Conservation (phyloP, 1,284 basidiomycete species). For the Irpex sp. region DNA sequence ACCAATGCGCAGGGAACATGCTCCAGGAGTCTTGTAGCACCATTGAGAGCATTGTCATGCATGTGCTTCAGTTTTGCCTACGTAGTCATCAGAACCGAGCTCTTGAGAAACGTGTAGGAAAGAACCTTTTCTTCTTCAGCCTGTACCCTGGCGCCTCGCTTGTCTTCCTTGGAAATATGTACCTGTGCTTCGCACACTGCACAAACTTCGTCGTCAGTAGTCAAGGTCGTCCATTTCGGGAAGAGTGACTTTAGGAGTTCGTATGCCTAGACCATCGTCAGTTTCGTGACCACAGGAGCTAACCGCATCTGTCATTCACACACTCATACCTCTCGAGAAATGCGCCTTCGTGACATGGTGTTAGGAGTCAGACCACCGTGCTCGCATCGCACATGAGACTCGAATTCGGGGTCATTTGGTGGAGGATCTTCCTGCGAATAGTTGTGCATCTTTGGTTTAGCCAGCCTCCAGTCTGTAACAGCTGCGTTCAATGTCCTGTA, state of each 20-base stretch:
- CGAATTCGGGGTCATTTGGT: slow-evolving; percentile 57
- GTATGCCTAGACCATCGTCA: slow-evolving; percentile 41
- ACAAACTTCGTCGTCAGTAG: slow-evolving; percentile 51
- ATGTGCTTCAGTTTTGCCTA: slow-evolving; percentile 61
- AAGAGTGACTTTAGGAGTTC: slow-evolving; percentile 54
- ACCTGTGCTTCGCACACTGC: slow-evolving; percentile 52
- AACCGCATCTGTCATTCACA: neutral
- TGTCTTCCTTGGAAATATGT: slow-evolving; percentile 56
- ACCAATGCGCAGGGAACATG: slow-evolving; percentile 54
- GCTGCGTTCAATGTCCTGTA: neutral
- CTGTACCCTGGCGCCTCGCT: slow-evolving; percentile 50
- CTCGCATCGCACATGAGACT: slow-evolving; percentile 61
- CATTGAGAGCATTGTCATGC: slow-evolving; percentile 50
- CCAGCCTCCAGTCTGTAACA: slow-evolving; percentile 62
- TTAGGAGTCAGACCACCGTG: slow-evolving; percentile 60
- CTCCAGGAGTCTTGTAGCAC: slow-evolving; percentile 40
- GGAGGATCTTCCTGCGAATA: slow-evolving; percentile 51
- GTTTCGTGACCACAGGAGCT: neutral
- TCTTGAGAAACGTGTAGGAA: slow-evolving; percentile 2
- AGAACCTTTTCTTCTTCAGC: slow-evolving; percentile 74
- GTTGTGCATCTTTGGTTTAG: slow-evolving; percentile 72
- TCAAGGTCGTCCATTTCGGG: slow-evolving; percentile 58
- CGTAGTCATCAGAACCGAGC: slow-evolving; percentile 6
- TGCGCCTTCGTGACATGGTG: slow-evolving; percentile 49
- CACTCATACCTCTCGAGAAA: slow-evolving; percentile 50